Percentiles rank a stretch among this genome's conserved stretches.
Conservation (phyloP, 345 rosid species). For the Populus nigra region DNA sequence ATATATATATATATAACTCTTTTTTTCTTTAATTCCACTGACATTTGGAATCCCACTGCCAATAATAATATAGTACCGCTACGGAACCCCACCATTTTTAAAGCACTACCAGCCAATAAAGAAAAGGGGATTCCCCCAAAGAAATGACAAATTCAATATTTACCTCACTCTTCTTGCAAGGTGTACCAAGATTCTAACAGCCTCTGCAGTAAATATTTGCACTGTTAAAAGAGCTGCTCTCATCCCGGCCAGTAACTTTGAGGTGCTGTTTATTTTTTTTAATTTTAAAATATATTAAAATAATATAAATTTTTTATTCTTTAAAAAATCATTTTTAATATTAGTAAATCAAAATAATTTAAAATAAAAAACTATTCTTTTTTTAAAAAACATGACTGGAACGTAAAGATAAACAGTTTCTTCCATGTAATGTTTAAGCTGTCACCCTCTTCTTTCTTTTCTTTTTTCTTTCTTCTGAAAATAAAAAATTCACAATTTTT, state of each 20-base stretch:
- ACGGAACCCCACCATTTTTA: too few relatives aligned
- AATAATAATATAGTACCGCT: background rate
- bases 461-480: background rate
- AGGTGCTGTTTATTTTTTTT: too few relatives aligned
- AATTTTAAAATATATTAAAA: too few relatives aligned
- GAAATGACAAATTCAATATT: background rate
- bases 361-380: too few relatives aligned
- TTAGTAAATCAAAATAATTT: too few relatives aligned
- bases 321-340: too few relatives aligned
- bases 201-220: background rate
- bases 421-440: too few relatives aligned
- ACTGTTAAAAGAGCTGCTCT: background rate
- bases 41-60: background rate
- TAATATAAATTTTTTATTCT: too few relatives aligned
- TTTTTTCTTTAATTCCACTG: background rate
- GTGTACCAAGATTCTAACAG: background rate
- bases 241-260: background rate
- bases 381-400: too few relatives aligned
- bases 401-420: too few relatives aligned
- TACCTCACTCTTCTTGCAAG: background rate
- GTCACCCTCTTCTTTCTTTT: background rate
- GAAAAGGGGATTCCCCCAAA: background rate
- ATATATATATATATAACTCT: too few relatives aligned
- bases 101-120: background rate
- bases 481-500: background rate